Evolutionary conservation across 208 protist genomes (phyloP), one percentile per base, ranked within the genome.

Genomic region (Plasmodiophora brassicae): DNA sequence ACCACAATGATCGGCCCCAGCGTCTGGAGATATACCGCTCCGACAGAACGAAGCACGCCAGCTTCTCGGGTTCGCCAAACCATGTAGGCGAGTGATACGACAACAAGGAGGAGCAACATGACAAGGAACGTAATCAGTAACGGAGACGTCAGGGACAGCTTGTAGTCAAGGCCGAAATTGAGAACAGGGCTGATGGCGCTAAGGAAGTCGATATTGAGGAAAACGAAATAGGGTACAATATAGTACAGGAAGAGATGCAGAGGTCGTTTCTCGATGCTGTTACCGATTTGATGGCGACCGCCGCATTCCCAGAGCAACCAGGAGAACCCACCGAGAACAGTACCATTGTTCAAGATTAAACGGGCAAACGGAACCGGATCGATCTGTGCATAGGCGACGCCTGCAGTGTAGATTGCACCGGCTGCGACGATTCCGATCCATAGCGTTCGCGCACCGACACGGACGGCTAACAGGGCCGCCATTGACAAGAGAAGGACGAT

Each of bases 141-240:
- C 41, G 65, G 14, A 32, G 10, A 44, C 5, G 14, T 32, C 32
- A 5, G 32, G 20, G 41, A 32, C 5, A 78, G n/a, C 32, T 38
- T 5, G 14, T 32, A 44, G n/a, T 5, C 5, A 5, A 78, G n/a
- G n/a, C 10, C 41, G 32, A 78, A 38, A 38, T 78, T 38, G 65
- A 78, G n/a, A 78, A 44, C n/a, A 8, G 32, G 5, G n/a, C 41
- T 78, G 65, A 78, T 78, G 5, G 65, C 65, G 65, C n/a, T n/a
- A 32, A 32, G 10, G 41, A 44, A 78, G n/a, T 78, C 65, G 10
- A 78, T 5, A 78, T 78, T n/a, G 32, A 78, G 20, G 5, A 78
- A n/a, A 8, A 78, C n/a, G n/a, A 78, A 78, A 38, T 44, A 78
- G 14, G 65, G 65, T n/a, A 78, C 20, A 32, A 78, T 78, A 78